Percentiles rank a stretch among this genome's conserved stretches.
These are phyloP conservation scores for Davidsoniella neocaledoniae DNA, from an alignment of 2,329 filamentous ascomycete species.

Conservation along the genomic window DNA sequence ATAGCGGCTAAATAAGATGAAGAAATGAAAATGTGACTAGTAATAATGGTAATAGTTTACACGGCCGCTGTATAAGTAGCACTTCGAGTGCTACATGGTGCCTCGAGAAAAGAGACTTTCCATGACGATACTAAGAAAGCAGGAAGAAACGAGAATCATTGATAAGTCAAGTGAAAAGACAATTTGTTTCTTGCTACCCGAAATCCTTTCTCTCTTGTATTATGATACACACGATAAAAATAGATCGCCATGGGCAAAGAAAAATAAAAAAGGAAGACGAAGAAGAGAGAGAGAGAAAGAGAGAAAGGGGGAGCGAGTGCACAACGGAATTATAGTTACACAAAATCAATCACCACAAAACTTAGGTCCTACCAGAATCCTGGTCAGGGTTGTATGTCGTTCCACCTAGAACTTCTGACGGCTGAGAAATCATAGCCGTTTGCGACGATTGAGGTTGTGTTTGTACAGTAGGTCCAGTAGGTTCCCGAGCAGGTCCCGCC, in stretches of 20 bases:
- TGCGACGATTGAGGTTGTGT: constrained; percentile 38
- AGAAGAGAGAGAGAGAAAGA: neutral
- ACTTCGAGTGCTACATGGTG: no score
- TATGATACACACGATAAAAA: no score
- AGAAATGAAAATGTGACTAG: no score
- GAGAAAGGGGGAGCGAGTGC: neutral
- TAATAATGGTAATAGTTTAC: no score
- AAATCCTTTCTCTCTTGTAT: no score
- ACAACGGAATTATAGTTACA: neutral
- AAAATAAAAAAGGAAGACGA: neutral
- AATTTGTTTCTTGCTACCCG: no score
- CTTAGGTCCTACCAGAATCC: constrained; percentile 18
- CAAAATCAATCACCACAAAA: neutral
- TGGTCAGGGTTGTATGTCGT: constrained; percentile 54
- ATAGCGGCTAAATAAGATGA: no score
- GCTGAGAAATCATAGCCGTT: constrained; percentile 40
- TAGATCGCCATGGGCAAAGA: neutral
- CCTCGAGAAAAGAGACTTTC: no score
- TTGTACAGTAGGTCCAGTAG: constrained; percentile 38
- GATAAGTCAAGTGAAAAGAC: no score
- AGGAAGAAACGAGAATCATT: no score
- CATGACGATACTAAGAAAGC: no score
- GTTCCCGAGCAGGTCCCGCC: constrained; percentile 19
- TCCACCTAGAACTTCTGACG: constrained; percentile 44
- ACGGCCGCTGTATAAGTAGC: no score